These are phyloP conservation scores for Leccinum aurantiacum DNA, from an alignment of 768 basidiomycete species.

Conservation along the genomic window DNA sequence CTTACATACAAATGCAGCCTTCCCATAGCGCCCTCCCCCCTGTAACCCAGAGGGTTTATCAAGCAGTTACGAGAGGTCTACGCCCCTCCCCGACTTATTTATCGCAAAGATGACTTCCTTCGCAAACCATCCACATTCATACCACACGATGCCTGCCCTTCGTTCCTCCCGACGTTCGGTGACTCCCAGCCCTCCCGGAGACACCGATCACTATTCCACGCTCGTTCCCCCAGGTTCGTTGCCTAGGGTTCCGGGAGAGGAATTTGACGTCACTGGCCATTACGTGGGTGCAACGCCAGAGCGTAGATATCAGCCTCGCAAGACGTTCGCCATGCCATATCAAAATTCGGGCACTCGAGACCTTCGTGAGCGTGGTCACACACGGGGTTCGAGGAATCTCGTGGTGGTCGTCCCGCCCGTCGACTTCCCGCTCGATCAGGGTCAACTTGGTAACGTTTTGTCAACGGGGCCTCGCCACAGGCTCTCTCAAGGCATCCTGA, in stretches of 20 bases:
- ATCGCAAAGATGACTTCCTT: constrained; percentile 40
- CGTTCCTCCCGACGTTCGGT: constrained; percentile 33
- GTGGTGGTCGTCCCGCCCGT: constrained; percentile 67
- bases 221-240: neutral
- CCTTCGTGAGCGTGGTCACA: constrained; percentile 38
- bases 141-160: constrained; percentile 20
- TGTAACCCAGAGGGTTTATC: neutral
- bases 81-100: neutral
- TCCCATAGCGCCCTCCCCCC: neutral
- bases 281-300: constrained; percentile 4
- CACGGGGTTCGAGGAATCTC: constrained; percentile 49
- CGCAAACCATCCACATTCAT: constrained; percentile 39
- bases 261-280: constrained; percentile 15
- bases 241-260: constrained; percentile 5
- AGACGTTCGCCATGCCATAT: constrained; percentile 55
- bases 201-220: constrained; percentile 30
- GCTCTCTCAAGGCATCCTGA: constrained; percentile 64
- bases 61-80: neutral
- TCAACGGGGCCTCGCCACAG: constrained; percentile 59
- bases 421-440: constrained; percentile 57
- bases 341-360: constrained; percentile 49
- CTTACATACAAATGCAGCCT: neutral
- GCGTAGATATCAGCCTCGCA: constrained; percentile 37
- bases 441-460: constrained; percentile 56
- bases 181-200: constrained; percentile 39